A percentile compares a stretch with the other conserved stretches of the same genome.
Evolutionary conservation across 371 early-diverging fungal species (phyloP).

Genomic region (Lichtheimia ornata): DNA sequence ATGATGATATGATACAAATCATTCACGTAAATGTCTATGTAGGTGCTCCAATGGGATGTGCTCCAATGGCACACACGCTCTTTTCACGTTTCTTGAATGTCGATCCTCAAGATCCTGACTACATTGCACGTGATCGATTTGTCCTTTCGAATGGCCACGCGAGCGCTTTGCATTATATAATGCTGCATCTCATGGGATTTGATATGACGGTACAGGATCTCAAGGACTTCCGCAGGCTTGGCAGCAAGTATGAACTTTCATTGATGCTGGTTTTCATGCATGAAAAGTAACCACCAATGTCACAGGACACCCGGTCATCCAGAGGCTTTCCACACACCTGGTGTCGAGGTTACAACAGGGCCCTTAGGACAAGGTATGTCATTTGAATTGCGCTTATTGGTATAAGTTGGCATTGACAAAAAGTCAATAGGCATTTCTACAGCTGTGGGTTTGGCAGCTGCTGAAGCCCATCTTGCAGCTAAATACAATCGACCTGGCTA

Average conservation of each 20-base stretch:
- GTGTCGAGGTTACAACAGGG: slow-evolving; percentile 98
- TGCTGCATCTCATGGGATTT: slow-evolving; percentile 91
- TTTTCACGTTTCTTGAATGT: slow-evolving; percentile 79
- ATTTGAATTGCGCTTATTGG: not conserved
- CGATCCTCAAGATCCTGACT: slow-evolving; percentile 77
- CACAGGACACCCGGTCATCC: slow-evolving; percentile 94
- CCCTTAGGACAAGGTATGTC: slow-evolving; percentile 95
- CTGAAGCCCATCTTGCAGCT: slow-evolving; percentile 87
- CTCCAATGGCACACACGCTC: slow-evolving; percentile 93
- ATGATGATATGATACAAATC: not conserved
- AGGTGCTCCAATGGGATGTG: slow-evolving; percentile 97
- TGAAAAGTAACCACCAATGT: slow-evolving; percentile 68
- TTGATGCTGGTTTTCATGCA: not conserved
- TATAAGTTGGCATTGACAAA: not conserved
- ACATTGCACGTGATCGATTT: slow-evolving; percentile 96
- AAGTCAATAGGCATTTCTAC: slow-evolving; percentile 61
- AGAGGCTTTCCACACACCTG: slow-evolving; percentile 82
- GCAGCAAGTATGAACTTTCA: slow-evolving; percentile 61
- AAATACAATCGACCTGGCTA: slow-evolving; percentile 86
- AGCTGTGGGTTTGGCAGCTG: slow-evolving; percentile 96
- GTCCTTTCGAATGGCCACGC: slow-evolving; percentile 99
- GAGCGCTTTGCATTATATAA: slow-evolving; percentile 93
- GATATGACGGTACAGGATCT: slow-evolving; percentile 91
- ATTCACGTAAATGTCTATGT: not conserved
- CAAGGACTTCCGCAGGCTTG: slow-evolving; percentile 90